phyloP scores from a whole-genome alignment of 192 early-diverging fungal genomes.

The Helicostylum pulchrum region DNA sequence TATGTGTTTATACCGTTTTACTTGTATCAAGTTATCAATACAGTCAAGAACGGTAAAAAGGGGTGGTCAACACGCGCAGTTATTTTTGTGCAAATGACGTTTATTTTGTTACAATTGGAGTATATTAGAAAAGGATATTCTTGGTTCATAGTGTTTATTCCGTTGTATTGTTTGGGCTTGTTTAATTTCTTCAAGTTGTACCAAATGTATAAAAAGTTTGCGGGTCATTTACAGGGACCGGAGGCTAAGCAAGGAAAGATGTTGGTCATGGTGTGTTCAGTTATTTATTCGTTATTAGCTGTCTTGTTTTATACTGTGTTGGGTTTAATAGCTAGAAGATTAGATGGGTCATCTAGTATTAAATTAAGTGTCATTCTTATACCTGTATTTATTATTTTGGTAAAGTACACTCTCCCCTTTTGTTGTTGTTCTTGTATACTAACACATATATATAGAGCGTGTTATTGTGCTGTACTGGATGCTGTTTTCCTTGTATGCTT shows the following conservation, averaged over 20 bases:
- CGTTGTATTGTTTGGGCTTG: constrained; percentile 55
- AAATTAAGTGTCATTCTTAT: constrained; percentile 55
- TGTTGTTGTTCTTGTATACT: too few species aligned
- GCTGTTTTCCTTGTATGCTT: constrained; percentile 50
- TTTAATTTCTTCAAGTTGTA: constrained; percentile 46
- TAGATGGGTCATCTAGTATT: constrained; percentile 39
- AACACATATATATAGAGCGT: constrained; percentile 19
- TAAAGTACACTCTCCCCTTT: too few species aligned
- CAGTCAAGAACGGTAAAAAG: constrained; percentile 35
- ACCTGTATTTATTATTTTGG: constrained; percentile 57
- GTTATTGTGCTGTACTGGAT: constrained; percentile 50
- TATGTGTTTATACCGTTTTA: constrained; percentile 78
- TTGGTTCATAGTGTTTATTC: constrained; percentile 64
- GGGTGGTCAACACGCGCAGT: not conserved
- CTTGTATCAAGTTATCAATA: constrained; percentile 61
- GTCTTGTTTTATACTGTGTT: constrained; percentile 45
- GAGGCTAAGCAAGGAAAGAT: constrained; percentile 40
- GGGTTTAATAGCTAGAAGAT: constrained; percentile 43
- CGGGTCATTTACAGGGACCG: constrained; percentile 27
- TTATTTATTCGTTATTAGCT: constrained; percentile 21
- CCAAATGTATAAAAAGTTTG: constrained; percentile 28
- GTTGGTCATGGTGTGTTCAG: constrained; percentile 36
- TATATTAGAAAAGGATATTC: constrained; percentile 33
- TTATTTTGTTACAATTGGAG: constrained; percentile 48
- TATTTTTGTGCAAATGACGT: constrained; percentile 24